These are phyloP conservation scores for Aristolochia contorta DNA, from an alignment of 164 flowering plant species.

Conservation along the genomic window DNA sequence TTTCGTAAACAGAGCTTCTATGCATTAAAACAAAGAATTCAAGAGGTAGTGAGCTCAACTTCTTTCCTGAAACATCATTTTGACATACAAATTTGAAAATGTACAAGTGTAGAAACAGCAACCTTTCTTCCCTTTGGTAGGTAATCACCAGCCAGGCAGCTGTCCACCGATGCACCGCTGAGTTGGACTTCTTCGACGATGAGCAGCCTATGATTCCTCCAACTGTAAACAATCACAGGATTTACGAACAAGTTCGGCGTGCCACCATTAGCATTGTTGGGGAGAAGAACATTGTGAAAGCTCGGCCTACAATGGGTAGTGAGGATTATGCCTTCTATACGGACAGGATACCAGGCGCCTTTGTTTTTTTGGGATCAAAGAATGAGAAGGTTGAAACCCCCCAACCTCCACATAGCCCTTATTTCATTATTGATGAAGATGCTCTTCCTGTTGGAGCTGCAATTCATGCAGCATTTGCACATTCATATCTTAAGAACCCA, in stretches of 20 bases:
- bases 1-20: constrained; percentile 33
- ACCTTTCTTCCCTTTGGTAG: constrained; percentile 10
- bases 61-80: not conserved
- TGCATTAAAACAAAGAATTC: constrained; percentile 36
- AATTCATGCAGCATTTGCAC: constrained; percentile 51
- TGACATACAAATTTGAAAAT: not conserved
- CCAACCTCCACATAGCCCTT: constrained; percentile 46
- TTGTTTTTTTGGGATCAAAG: constrained; percentile 34
- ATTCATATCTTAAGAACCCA: constrained; percentile 25
- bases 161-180: constrained; percentile 42
- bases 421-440: constrained; percentile 41
- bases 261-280: constrained; percentile 33
- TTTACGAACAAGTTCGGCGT: constrained; percentile 23
- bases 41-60: constrained; percentile 30
- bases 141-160: constrained; percentile 43
- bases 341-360: constrained; percentile 45
- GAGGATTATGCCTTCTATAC: constrained; percentile 64
- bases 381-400: constrained; percentile 35
- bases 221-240: constrained; percentile 30
- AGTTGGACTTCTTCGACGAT: constrained; percentile 26
- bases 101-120: not conserved
- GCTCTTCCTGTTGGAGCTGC: constrained; percentile 56
- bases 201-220: constrained; percentile 43
- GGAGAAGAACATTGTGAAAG: constrained; percentile 16
- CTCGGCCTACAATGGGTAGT: constrained; percentile 37